Evolutionary conservation across 202 grass and related monocot genomes (phyloP).

Genomic region (Elaeis oleifera): DNA sequence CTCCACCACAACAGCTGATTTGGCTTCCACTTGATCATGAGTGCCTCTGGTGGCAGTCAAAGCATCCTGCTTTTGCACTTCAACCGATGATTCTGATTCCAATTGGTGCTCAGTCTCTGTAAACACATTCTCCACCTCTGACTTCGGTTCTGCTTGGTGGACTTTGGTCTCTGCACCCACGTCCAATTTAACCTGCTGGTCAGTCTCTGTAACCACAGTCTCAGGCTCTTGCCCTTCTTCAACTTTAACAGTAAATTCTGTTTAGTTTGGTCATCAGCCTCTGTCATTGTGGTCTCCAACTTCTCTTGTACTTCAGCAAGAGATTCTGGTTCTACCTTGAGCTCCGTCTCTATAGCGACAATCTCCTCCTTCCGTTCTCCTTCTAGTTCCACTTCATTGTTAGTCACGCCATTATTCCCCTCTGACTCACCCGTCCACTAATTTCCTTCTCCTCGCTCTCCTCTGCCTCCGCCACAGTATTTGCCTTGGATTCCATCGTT

Average conservation of each 20-base stretch:
- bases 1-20: too few relatives aligned
- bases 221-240: conserved; percentile 4
- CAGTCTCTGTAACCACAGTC: neutral
- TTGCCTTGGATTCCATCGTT: neutral
- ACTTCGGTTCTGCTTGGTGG: too few relatives aligned
- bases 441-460: neutral
- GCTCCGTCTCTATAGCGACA: neutral
- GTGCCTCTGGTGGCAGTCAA: too few relatives aligned
- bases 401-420: conserved; percentile 4
- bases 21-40: too few relatives aligned
- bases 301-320: conserved; percentile 12
- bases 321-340: neutral
- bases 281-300: too few relatives aligned
- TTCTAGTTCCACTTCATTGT: conserved; percentile 16
- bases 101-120: too few relatives aligned
- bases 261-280: too few relatives aligned
- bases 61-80: too few relatives aligned
- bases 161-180: neutral
- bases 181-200: conserved; percentile 1
- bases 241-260: conserved; percentile 1
- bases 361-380: neutral
- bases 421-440: neutral
- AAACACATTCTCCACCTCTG: too few relatives aligned
- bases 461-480: neutral
- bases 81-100: too few relatives aligned